These are phyloP conservation scores for Ceratocystis cacaofunesta DNA, from an alignment of 2,329 filamentous ascomycete genomes.

Conservation along the genomic window DNA sequence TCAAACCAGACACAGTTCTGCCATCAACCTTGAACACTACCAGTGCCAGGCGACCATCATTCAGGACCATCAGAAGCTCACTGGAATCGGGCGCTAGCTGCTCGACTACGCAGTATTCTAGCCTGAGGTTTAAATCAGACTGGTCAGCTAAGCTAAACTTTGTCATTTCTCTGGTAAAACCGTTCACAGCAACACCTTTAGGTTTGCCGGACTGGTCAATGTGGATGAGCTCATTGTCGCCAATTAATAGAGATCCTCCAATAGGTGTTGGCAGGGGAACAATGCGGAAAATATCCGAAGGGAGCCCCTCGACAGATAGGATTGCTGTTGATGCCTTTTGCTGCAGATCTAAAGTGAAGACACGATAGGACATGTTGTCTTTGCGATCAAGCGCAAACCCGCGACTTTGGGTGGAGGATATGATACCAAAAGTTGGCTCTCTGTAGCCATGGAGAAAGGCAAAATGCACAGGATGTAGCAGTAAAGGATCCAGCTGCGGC, in stretches of 20 bases:
- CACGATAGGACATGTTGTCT: slow-evolving; percentile 78
- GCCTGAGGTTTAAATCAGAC: slow-evolving; percentile 58
- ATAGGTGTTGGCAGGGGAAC: slow-evolving; percentile 73
- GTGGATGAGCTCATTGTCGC: slow-evolving; percentile 82
- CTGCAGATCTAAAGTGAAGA: slow-evolving; percentile 88
- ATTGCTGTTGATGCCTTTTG: slow-evolving; percentile 88
- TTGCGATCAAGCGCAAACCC: slow-evolving; percentile 70
- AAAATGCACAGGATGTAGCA: slow-evolving; percentile 81
- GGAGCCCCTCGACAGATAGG: slow-evolving; percentile 68
- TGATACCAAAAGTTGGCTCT: slow-evolving; percentile 90
- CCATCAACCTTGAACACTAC: slow-evolving; percentile 79
- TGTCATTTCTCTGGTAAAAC: slow-evolving; percentile 70
- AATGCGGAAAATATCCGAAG: slow-evolving; percentile 73
- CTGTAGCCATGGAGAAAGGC: slow-evolving; percentile 93
- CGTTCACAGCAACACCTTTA: slow-evolving; percentile 83
- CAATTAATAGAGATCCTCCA: slow-evolving; percentile 75
- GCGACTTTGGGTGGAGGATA: slow-evolving; percentile 60
- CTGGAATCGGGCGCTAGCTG: slow-evolving; percentile 60
- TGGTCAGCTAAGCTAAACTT: slow-evolving; percentile 78
- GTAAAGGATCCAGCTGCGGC: slow-evolving; percentile 70
- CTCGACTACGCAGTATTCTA: slow-evolving; percentile 71
- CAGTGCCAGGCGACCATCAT: slow-evolving; percentile 58
- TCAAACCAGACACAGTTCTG: slow-evolving; percentile 74
- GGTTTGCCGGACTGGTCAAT: slow-evolving; percentile 91
- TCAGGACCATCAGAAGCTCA: slow-evolving; percentile 71